Evolutionary conservation across 2,329 filamentous ascomycete genomes (phyloP).

Genomic region (Clonostachys rosea): DNA sequence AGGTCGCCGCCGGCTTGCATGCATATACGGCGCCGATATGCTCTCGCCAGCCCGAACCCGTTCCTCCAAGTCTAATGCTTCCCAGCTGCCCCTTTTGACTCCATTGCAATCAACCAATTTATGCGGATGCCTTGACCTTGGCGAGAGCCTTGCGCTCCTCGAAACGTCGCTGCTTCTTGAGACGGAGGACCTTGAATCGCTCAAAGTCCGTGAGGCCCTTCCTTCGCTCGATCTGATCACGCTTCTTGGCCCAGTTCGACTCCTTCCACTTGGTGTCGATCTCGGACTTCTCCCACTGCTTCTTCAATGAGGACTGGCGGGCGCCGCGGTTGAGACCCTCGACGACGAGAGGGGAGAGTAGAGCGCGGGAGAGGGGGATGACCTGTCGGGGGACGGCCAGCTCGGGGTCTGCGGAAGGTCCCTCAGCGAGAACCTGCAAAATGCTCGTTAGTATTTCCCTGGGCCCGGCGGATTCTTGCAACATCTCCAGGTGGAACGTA

Average conservation of each 20-base stretch:
- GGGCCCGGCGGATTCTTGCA: too few relatives aligned
- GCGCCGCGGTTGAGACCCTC: slow-evolving; percentile 79
- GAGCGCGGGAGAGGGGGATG: slow-evolving; percentile 73
- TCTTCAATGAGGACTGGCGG: slow-evolving; percentile 78
- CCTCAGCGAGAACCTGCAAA: slow-evolving; percentile 87
- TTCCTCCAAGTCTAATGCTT: slow-evolving; percentile 29
- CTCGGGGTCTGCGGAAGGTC: slow-evolving; percentile 77
- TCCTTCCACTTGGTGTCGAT: slow-evolving; percentile 92
- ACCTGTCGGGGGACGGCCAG: slow-evolving; percentile 83
- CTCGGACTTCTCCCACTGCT: slow-evolving; percentile 84
- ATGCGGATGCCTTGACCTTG: slow-evolving; percentile 83
- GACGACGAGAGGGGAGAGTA: slow-evolving; percentile 87
- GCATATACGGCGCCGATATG: slow-evolving; percentile 1
- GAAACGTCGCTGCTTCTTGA: slow-evolving; percentile 99
- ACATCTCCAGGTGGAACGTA: slow-evolving; percentile 53
- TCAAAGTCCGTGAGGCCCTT: slow-evolving; percentile 95
- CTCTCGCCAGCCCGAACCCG: slow-evolving; percentile 19
- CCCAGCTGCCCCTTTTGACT: slow-evolving; percentile 18
- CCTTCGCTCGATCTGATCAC: slow-evolving; percentile 79
- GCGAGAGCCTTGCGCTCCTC: slow-evolving; percentile 95
- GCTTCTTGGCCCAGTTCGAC: slow-evolving; percentile 93
- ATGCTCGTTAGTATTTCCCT: background rate
- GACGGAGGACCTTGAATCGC: slow-evolving; percentile 98
- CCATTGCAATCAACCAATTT: slow-evolving; percentile 23
- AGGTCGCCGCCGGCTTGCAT: slow-evolving; percentile 25